These are phyloP conservation scores for Helianthus tuberosus DNA, from an alignment of 129 eudicot genomes.

Conservation along the genomic window DNA sequence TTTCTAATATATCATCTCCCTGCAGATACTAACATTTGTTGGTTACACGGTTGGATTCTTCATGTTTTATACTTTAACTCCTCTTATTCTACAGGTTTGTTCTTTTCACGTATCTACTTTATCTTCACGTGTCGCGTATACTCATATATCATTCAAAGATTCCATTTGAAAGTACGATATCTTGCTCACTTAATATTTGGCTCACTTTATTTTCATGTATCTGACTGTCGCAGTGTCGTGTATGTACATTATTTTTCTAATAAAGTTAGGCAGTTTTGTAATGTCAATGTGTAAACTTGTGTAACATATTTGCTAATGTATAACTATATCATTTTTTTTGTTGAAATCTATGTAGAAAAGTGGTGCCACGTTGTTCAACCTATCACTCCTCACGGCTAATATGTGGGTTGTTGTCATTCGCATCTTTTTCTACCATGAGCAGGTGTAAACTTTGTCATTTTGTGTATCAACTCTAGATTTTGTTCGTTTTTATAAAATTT, in stretches of 20 bases:
- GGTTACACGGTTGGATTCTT: slow-evolving; percentile 56
- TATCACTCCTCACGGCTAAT: slow-evolving; percentile 86
- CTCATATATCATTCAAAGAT: too few relatives aligned
- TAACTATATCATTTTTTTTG: too few relatives aligned
- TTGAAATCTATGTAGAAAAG: slow-evolving; percentile 44
- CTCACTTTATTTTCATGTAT: too few relatives aligned
- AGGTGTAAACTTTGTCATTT: slow-evolving; percentile 37
- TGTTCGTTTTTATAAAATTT: too few relatives aligned
- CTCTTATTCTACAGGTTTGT: slow-evolving; percentile 74
- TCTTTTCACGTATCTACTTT: slow-evolving; percentile 1
- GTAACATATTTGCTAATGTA: too few relatives aligned
- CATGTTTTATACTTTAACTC: slow-evolving; percentile 56
- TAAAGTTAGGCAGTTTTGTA: too few relatives aligned
- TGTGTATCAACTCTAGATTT: too few relatives aligned
- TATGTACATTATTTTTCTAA: too few relatives aligned
- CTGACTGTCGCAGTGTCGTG: too few relatives aligned
- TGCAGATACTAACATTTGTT: slow-evolving; percentile 59
- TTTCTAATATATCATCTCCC: neutral
- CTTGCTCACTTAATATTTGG: too few relatives aligned
- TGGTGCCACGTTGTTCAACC: slow-evolving; percentile 83
- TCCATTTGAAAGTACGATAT: too few relatives aligned
- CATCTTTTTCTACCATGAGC: slow-evolving; percentile 71
- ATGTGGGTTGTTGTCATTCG: slow-evolving; percentile 93
- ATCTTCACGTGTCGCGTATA: neutral
- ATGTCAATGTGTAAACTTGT: too few relatives aligned